Base-by-base conservation (phyloP, 331 rosid species). In the Quercus lobata region DNA sequence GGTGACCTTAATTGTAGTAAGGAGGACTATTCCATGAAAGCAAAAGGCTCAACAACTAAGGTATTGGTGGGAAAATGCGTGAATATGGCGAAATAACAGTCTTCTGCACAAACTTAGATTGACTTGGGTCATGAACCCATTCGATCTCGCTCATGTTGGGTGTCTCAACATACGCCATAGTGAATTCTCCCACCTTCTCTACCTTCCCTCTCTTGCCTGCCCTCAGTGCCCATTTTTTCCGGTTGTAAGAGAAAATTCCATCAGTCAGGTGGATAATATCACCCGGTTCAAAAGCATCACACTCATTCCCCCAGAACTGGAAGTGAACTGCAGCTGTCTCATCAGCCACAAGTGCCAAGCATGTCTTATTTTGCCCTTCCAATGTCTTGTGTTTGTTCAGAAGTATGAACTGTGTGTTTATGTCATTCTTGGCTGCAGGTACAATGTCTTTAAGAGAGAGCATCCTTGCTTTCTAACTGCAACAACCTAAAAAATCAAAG, bases 101-200 rank as follows among this genome's bases (percentile, higher is more conserved):
- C 1, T 90, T 90, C 53, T 85, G 88, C 22, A 86, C 78, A 68
- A 84, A 88, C 80, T 63, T 89, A 4, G 89, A 57, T 82, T 87
- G 55, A 4, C 22, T 83, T 0, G 88, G 87, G 21, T 87, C 86
- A 41, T 77, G 90, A 85, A 86, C 72, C 97, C 98, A 94, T 32
- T 75, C 91, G 76, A 93, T 91, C 87, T 94, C 93, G 30, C 98
- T 91, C 92, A 94, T 84, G 80, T 94, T 94, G 5, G 98, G 98
- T 1, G 91, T 88, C 89, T 90, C 97, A 56, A 88, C 92, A 73
- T 53, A 92, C 5, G 89, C 83, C 97, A 92, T 88, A 0, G 83
- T 80, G 77, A 87, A 88, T 63, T 90, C 97, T 34, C 97, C 98
- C 0, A 87, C 85, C 90, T 89, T 92, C 74, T 77, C 87, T 2